Percentiles rank a stretch among this genome's conserved stretches.
These are phyloP conservation scores for Myxozyma mucilagina DNA, from an alignment of 805 yeast species.

Conservation along the genomic window DNA sequence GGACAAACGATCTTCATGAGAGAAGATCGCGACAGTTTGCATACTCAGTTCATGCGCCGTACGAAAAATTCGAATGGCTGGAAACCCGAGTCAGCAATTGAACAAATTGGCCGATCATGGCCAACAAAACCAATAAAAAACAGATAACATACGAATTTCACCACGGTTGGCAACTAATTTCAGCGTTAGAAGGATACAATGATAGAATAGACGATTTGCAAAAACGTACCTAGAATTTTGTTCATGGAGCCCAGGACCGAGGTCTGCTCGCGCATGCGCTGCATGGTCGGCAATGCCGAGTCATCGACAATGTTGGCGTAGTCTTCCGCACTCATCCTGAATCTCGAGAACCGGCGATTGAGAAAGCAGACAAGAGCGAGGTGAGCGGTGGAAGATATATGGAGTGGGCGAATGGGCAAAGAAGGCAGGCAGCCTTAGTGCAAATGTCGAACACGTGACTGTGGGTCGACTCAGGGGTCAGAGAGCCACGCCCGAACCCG, in stretches of 20 bases:
- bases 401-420: constrained; percentile 5
- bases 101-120: background rate
- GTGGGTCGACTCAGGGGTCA: constrained; percentile 7
- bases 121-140: background rate
- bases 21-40: constrained; percentile 96
- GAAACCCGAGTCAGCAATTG: constrained; percentile 54
- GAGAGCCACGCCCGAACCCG: constrained; percentile 7
- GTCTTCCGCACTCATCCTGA: constrained; percentile 21
- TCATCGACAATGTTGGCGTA: constrained; percentile 14
- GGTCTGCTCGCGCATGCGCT: constrained; percentile 36
- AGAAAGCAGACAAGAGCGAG: background rate
- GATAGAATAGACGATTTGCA: background rate
- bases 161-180: constrained; percentile 44
- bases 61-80: constrained; percentile 71
- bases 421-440: constrained; percentile 6
- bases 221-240: constrained; percentile 44
- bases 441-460: constrained; percentile 9
- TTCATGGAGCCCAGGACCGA: constrained; percentile 54
- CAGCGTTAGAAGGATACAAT: background rate
- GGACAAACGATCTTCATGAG: constrained; percentile 91
- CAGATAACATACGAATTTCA: constrained; percentile 41
- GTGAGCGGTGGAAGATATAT: background rate
- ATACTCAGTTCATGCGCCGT: constrained; percentile 96
- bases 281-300: constrained; percentile 27
- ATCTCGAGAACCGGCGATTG: background rate